Evolutionary conservation across 2,329 filamentous ascomycete species (phyloP), one percentile per base, ranked within the genome.

Genomic region (Neocucurbitaria cava): DNA sequence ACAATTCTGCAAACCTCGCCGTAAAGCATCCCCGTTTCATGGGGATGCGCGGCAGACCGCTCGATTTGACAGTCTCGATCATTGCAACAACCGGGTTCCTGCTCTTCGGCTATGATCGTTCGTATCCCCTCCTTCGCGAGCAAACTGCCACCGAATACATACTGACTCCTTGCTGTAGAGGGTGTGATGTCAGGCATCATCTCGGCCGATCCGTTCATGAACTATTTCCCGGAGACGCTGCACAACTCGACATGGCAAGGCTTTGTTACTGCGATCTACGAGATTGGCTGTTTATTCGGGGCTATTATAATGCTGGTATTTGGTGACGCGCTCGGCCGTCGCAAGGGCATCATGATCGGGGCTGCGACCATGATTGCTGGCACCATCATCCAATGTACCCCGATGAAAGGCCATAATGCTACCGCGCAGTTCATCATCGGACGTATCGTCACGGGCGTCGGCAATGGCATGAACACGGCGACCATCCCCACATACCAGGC

Each of bases 381-480:
- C 15, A 75, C 76, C 3, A 65, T 78, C 20, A 76, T 80, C 18
- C 78, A 79, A 45, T 60, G 76, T 28, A 65, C 71, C 9, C 44
- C 73, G 1, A 60, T 77, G 33, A 66, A 70, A 23, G 71, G 72
- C 23, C 40, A 69, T 33, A 62, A 69, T 21, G 68, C 71, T 1
- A 77, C 77, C 1, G 78, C 80, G 3, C 82, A 84, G 58, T 82
- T 84, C 69, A 82, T 84, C 56, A 68, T 83, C 48, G 82, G 82
- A 9, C 77, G 82, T 44, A 76, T 78, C 3, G 76, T 84, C 45
- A 84, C 82, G 7, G 82, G 82, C 48, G 68, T 84, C 18, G 82
- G 82, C 5, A 84, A 84, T 55, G 82, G 82, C 18, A 83, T 85
- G 73, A 84, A 84, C 69, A 84, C 81, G 3, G 79, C 78, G 0